Conservation (phyloP, 129 eudicot genomes). For the Glebionis coronaria region DNA sequence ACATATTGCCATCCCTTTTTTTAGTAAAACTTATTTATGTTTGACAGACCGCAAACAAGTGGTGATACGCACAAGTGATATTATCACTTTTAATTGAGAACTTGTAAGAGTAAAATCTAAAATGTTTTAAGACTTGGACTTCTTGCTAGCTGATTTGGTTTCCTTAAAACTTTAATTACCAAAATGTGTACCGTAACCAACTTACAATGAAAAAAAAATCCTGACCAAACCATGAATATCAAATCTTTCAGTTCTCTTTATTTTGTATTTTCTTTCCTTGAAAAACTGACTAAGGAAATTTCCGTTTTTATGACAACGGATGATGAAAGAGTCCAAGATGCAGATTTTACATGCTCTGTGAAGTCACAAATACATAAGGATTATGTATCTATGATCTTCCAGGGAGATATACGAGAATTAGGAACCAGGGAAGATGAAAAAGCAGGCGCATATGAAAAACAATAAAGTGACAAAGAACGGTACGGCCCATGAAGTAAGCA, state of each 20-base stretch:
- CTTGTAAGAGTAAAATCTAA: too few relatives aligned
- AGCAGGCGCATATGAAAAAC: slow-evolving; percentile 24
- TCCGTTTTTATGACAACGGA: slow-evolving; percentile 28
- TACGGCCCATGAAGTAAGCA: slow-evolving; percentile 30
- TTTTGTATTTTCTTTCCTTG: too few relatives aligned
- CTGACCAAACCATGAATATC: too few relatives aligned
- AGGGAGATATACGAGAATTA: slow-evolving; percentile 16
- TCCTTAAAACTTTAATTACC: too few relatives aligned
- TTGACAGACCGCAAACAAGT: background rate
- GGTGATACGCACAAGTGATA: slow-evolving; percentile 1
- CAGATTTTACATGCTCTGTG: slow-evolving; percentile 15
- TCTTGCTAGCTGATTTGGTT: too few relatives aligned
- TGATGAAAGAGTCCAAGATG: slow-evolving; percentile 22
- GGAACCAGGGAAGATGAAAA: slow-evolving; percentile 19
- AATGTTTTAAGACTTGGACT: too few relatives aligned
- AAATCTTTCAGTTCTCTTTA: too few relatives aligned
- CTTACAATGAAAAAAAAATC: too few relatives aligned
- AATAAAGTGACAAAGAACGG: slow-evolving; percentile 31
- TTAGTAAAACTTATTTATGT: background rate
- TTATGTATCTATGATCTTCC: slow-evolving; percentile 34
- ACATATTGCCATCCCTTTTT: background rate
- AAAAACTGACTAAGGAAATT: background rate
- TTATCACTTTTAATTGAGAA: too few relatives aligned
- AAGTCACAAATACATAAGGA: slow-evolving; percentile 26
- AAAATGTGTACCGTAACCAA: too few relatives aligned